Evolutionary conservation across 1,284 basidiomycete species (phyloP), one percentile per base, ranked within the genome.

Genomic region (Hymenochaete sp.): DNA sequence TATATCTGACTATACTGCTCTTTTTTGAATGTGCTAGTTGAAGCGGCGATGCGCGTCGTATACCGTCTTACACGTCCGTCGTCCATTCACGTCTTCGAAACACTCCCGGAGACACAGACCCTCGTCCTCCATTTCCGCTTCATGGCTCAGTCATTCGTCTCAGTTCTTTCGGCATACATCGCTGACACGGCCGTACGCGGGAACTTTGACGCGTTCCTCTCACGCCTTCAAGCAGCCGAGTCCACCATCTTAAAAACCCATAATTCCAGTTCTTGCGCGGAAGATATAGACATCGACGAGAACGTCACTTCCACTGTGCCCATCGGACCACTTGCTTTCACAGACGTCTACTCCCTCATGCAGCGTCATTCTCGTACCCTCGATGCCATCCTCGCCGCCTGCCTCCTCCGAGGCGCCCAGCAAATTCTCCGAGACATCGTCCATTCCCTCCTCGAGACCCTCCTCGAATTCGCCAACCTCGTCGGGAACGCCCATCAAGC

Each of bases 261-360:
- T 41, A 11, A n/a, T 61, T 18, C 55, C 76, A 39, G 45, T 61
- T n/a, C 45, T 61, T 45, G 52, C 58, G 60, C 14, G 21, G 21
- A 35, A 35, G 32, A 35, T 6, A 8, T 4, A 35, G 13, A 57
- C 16, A 54, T 49, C 16, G 53, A 55, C n/a, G n/a, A n/a, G n/a
- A n/a, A n/a, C 24, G 53, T 45, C 2, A 50, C 53, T 4, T 48
- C 55, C 4, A 42, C 53, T 18, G 48, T 53, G 1, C 50, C 39
- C 16, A 45, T 56, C 2, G 42, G 55, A 19, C 56, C 59, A 19
- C 56, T 62, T 3, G 57, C 59, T 11, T 82, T 82, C 54, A 62
- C 70, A n/a, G 86, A 90, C 50, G 77, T 90, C 4, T 90, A 90
- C 58, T 72, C 79, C 16, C 69, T 92, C 9, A 75, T 83, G 0